Conservation (phyloP, 2,329 filamentous ascomycete species). For the Colletotrichum magnum region DNA sequence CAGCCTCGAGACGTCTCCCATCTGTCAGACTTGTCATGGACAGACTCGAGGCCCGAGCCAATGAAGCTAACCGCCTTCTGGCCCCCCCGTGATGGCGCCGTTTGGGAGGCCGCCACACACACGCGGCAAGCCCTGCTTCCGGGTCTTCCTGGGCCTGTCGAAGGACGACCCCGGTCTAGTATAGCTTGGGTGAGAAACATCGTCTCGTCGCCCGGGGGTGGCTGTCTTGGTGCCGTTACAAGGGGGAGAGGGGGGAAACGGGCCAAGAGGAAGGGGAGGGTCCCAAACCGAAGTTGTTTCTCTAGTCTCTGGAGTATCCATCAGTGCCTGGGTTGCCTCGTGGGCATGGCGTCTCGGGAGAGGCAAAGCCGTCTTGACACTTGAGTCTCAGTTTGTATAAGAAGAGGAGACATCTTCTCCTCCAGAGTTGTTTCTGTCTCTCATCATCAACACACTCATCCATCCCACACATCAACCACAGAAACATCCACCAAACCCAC, state of each 20-base stretch:
- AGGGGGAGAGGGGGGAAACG: background rate
- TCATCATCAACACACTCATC: conserved; percentile 7
- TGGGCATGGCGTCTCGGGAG: background rate
- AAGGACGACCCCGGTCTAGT: background rate
- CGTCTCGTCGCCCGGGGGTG: conserved; percentile 5
- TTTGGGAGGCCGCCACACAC: conserved; percentile 19
- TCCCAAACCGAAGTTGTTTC: too few species aligned
- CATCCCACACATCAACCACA: background rate
- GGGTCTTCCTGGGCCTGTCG: background rate
- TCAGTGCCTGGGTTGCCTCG: background rate
- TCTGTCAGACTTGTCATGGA: too few species aligned
- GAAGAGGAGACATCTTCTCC: conserved; percentile 2
- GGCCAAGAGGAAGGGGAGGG: too few species aligned
- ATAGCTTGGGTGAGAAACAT: background rate
- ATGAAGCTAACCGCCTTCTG: conserved; percentile 2
- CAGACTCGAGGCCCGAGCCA: too few species aligned
- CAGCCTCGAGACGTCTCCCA: too few species aligned
- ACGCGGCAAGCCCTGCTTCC: conserved; percentile 10
- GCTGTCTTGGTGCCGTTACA: background rate
- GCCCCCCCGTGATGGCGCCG: conserved; percentile 3
- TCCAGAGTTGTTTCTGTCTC: fast-evolving
- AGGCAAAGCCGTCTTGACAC: too few species aligned
- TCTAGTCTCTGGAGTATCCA: background rate
- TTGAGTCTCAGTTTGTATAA: conserved; percentile 20
- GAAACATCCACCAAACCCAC: background rate